Percentiles rank a stretch among this genome's conserved stretches.
Conservation (phyloP, 345 rosid species). For the Pistacia atlantica region DNA sequence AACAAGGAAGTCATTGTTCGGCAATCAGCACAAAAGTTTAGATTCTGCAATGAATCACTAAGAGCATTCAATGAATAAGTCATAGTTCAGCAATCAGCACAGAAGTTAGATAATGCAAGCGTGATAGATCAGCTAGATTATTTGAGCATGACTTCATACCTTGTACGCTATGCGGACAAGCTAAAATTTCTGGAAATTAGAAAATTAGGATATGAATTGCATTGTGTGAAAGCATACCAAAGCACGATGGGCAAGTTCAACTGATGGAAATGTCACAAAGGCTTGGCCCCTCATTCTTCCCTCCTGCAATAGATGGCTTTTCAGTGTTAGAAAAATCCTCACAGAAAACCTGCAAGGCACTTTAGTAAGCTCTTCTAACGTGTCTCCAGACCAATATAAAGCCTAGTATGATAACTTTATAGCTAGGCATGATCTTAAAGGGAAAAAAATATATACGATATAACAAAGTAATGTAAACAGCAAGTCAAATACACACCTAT, state of each 20-base stretch:
- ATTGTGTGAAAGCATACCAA: conserved; percentile 54
- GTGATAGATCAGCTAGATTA: not conserved
- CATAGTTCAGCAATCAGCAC: not conserved
- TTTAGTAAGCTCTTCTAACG: not conserved
- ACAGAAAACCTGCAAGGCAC: not conserved
- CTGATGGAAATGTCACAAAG: conserved; percentile 87
- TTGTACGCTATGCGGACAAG: not conserved
- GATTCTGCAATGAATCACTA: conserved; percentile 51
- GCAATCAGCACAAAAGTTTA: not conserved
- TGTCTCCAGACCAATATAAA: not conserved
- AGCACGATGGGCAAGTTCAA: conserved; percentile 82
- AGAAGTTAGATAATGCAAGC: not conserved
- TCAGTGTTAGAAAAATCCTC: not conserved
- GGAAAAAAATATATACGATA: not conserved
- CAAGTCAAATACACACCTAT: not conserved
- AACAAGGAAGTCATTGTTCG: not conserved
- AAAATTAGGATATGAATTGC: conserved; percentile 9
- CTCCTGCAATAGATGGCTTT: conserved; percentile 55
- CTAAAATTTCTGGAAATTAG: not conserved
- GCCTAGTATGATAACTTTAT: not conserved
- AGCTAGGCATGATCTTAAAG: not conserved
- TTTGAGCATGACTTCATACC: not conserved
- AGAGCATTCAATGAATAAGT: not conserved
- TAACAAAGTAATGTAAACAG: not conserved
- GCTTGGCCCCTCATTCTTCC: conserved; percentile 99